These are phyloP conservation scores for Parastagonospora nodorum DNA, from an alignment of 2,329 filamentous ascomycete genomes.

Conservation along the genomic window DNA sequence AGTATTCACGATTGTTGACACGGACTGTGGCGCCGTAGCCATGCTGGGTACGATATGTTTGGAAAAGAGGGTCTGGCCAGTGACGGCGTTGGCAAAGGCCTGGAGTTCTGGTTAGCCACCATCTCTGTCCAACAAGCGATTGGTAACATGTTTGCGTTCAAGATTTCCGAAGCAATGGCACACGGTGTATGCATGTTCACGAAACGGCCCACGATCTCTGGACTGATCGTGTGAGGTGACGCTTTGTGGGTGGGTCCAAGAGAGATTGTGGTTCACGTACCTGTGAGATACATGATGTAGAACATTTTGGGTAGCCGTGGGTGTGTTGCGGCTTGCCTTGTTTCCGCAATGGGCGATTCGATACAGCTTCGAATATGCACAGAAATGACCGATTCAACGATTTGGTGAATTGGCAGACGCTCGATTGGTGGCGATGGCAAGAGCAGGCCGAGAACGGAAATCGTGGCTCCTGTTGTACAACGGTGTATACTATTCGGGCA, in stretches of 20 bases:
- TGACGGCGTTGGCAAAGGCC: conserved; percentile 93
- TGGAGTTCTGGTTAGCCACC: conserved; percentile 50
- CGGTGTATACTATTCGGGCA: conserved; percentile 31
- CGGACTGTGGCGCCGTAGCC: conserved; percentile 90
- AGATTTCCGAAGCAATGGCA: neutral
- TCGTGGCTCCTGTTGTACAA: conserved; percentile 47
- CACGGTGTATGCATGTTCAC: neutral
- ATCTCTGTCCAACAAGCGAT: neutral
- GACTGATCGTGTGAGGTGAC: neutral
- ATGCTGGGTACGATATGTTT: conserved; percentile 72
- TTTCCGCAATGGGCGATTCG: conserved; percentile 28
- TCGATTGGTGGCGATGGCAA: conserved; percentile 38
- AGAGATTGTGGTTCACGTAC: conserved; percentile 29
- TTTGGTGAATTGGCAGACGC: conserved; percentile 42
- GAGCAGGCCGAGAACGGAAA: conserved; percentile 33
- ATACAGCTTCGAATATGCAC: conserved; percentile 31
- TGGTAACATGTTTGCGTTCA: neutral
- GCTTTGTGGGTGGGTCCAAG: neutral
- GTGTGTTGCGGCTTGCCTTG: conserved; percentile 23
- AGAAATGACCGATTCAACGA: conserved; percentile 25
- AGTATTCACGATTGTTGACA: conserved; percentile 96
- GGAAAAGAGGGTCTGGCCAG: conserved; percentile 90
- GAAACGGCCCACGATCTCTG: neutral
- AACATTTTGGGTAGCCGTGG: conserved; percentile 41
- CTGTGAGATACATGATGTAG: conserved; percentile 52